These are phyloP conservation scores for Colletotrichum lini DNA, from an alignment of 2,329 filamentous ascomycete genomes.

Conservation along the genomic window DNA sequence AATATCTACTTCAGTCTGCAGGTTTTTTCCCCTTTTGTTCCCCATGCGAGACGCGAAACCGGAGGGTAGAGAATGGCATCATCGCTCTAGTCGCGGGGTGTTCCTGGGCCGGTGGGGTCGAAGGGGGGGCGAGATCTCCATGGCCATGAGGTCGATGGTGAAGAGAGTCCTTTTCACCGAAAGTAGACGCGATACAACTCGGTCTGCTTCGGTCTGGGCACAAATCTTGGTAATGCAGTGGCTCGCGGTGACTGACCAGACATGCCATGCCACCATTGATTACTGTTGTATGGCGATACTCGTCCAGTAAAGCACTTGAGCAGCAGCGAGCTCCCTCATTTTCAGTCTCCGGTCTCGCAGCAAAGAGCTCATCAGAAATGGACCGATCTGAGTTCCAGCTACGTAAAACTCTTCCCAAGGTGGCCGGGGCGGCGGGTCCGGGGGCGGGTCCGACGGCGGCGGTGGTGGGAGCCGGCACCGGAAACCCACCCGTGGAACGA, in stretches of 20 bases:
- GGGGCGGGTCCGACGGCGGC: constrained; percentile 8
- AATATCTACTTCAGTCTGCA: constrained; percentile 10
- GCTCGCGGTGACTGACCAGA: not conserved
- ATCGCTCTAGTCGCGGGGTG: constrained; percentile 29
- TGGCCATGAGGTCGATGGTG: not conserved
- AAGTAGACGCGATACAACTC: not conserved
- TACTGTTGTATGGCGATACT: too few species aligned
- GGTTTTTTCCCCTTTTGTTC: constrained; percentile 4
- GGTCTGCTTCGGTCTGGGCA: constrained; percentile 11
- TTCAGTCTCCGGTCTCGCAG: constrained; percentile 32
- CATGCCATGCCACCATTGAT: not conserved
- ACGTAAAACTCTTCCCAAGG: constrained; percentile 29
- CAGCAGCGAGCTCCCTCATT: not conserved
- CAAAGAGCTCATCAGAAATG: not conserved
- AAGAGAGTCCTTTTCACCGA: constrained; percentile 11
- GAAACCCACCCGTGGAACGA: not conserved
- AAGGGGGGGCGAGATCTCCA: not conserved
- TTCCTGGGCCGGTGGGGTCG: constrained; percentile 27
- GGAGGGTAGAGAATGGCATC: constrained; percentile 36
- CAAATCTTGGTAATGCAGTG: too few species aligned
- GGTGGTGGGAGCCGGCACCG: too few species aligned
- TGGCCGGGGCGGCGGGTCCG: constrained; percentile 31
- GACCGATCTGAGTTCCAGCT: constrained; percentile 24
- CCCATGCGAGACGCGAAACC: constrained; percentile 24
- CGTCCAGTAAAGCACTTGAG: not conserved